These are phyloP conservation scores for Xylaria sp. DNA, from an alignment of 495 filamentous ascomycete species.

Conservation along the genomic window DNA sequence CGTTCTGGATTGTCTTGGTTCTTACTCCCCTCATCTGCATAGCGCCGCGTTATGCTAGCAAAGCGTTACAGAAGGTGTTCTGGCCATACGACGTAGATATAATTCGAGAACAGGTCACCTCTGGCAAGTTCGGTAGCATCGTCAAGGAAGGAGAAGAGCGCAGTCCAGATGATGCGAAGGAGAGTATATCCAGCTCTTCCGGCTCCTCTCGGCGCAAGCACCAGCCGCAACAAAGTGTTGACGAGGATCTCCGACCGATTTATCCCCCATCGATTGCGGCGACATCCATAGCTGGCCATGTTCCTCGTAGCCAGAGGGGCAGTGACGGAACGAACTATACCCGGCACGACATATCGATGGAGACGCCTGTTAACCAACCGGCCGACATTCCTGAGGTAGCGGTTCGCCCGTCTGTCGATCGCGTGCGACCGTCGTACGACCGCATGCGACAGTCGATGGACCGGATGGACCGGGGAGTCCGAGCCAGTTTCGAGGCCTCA, in stretches of 20 bases:
- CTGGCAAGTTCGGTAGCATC: conserved; percentile 78
- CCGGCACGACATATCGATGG: conserved; percentile 63
- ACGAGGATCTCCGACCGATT: conserved; percentile 86
- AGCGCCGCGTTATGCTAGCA: conserved; percentile 83
- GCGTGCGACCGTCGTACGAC: conserved; percentile 79
- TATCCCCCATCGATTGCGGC: conserved; percentile 88
- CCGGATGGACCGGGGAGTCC: conserved; percentile 51
- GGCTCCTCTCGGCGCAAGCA: conserved; percentile 53
- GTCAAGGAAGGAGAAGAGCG: conserved; percentile 52
- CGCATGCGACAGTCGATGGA: conserved; percentile 79
- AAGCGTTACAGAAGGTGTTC: conserved; percentile 89
- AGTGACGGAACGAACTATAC: conserved; percentile 96
- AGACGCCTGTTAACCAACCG: conserved; percentile 40
- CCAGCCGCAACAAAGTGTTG: conserved; percentile 63
- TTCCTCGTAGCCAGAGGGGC: conserved; percentile 84
- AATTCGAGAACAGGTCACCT: conserved; percentile 86
- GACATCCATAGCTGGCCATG: conserved; percentile 69
- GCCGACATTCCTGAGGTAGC: conserved; percentile 49
- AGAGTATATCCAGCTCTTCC: conserved; percentile 52
- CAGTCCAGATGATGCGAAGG: conserved; percentile 33
- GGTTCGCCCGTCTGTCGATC: conserved; percentile 66
- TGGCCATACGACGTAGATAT: conserved; percentile 94
- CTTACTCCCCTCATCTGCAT: conserved; percentile 79
- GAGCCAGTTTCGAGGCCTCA: conserved; percentile 81
- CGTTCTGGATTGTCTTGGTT: conserved; percentile 85